Evolutionary conservation across 371 early-diverging fungal genomes (phyloP), one percentile per base, ranked within the genome.

Genomic region (Gilbertella persicaria): DNA sequence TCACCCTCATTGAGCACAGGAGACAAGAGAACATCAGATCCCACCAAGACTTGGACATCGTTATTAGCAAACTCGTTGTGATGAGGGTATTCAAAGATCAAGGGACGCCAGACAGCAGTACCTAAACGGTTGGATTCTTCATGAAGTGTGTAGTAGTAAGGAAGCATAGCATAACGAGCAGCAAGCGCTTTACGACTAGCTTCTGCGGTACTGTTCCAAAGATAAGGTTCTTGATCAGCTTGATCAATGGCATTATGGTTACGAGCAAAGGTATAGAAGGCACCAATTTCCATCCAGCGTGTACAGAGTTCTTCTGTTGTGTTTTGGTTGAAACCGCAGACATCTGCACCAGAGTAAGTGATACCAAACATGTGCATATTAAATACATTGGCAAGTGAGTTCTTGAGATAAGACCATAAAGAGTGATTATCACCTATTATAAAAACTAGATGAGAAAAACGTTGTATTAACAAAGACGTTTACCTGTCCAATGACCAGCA

Each of bases 261-360:
- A 12, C 90, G 75, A 64, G 81, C 77, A 69, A 91, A 91, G 2
- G 92, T 89, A 56, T 88, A 87, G 54, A 91, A 85, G n/a, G 88
- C 64, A 4, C 91, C 92, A 24, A 89, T 66, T 56, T 82, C 80
- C 55, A 77, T 75, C 89, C 89, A 89, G 19, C 88, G 79, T 16
- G 83, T 78, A 64, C 86, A 78, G 17, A 89, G 66, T 45, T 81
- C 69, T 35, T 83, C 77, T 5, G 74, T 70, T 3, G 88, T 71
- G 19, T 79, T 67, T 4, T 64, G 74, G 46, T 82, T 79, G 62
- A 89, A 89, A 19, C 90, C 90, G 26, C 90, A 85, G 40, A 89
- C 78, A 56, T 89, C 90, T 10, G 88, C 82, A 3, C 90, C 90
- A 20, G 73, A 65, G 62, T 82, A 79, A 20, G 78, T 75, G 39